Evolutionary conservation across 1,284 basidiomycete genomes (phyloP), one percentile per base, ranked within the genome.

Genomic region (Wolfiporia cocos): DNA sequence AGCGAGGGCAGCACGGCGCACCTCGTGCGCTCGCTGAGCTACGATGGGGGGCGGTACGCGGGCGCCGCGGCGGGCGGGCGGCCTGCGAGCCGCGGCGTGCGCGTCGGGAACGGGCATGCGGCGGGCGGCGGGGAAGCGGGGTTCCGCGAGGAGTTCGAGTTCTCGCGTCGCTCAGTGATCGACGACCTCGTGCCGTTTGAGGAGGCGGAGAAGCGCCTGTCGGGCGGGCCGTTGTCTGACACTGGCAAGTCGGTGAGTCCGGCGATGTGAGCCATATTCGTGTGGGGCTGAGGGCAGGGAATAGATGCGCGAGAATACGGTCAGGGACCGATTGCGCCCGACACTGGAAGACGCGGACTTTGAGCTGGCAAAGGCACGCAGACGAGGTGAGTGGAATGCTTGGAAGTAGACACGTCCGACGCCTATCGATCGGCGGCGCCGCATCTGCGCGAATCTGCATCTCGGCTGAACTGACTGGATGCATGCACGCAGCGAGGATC

Each of bases 401-500:
- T n/a, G n/a, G n/a, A n/a, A n/a, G n/a, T n/a, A n/a, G n/a, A n/a
- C n/a, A n/a, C n/a, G n/a, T n/a, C n/a, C n/a, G n/a, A n/a, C n/a
- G n/a, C n/a, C n/a, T n/a, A n/a, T n/a, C n/a, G n/a, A n/a, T n/a
- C n/a, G n/a, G n/a, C n/a, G n/a, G n/a, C n/a, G 17, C 12, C 11
- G 9, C 17, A 2, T 20, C 24, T 22, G 17, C 37, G 7, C 12
- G 9, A 1, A 20, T 14, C 24, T 20, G 28, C 23, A 17, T 19
- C 5, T 26, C 39, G 19, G 18, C 32, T 5, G 3, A 17, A 24
- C 46, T 47, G 23, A 44, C 21, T 2, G 4, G 4, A 11, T n/a
- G n/a, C 30, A 11, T 24, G 12, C 1, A 35, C 9, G 12, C 42
- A 74, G 81, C 79, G 5, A 61, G 58, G 39, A 53, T 65, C 43